Base-by-base conservation (phyloP, 2,329 filamentous ascomycete species). In the Leptodontidium sp. region DNA sequence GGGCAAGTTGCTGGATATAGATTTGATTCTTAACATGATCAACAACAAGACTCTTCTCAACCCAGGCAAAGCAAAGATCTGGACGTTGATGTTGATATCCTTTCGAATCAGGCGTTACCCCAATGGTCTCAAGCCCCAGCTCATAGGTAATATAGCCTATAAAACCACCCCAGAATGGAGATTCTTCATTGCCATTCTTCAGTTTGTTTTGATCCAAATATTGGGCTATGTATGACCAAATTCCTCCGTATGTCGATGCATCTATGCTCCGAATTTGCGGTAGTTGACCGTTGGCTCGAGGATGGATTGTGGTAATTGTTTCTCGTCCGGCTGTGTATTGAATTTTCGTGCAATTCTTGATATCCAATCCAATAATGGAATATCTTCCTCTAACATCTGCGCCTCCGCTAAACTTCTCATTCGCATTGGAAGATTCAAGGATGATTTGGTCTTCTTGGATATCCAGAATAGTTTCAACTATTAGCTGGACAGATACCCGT, bases 341-440 rank as follows among this genome's bases (percentile, higher is more conserved):
- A n/a, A 91, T 75, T 7, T 84, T 85, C 69, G 86, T 72, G 0
- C 88, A 85, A 43, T 86, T 79, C 17, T 84, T 83, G 1, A 91
- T 84, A 11, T 90, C 84, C 0, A 93, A 80, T 0, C 90, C 92
- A 64, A 97, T 85, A 72, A 97, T 93, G 76, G 91, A 94, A 77
- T 88, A 92, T 58, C 88, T 83, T 1, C 91, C 91, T 59, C 83
- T 80, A 1, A 86, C 84, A 81, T 84, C 65, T 68, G 84, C 82
- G 1, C 80, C 75, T n/a, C 72, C 80, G 47, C 82, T 82, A 68
- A 81, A 77, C 15, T 78, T 81, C 55, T 79, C 84, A 77, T 78
- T 78, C 8, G 84, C 85, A 73, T 86, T 90, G 1, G 87, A 86
- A 14, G 87, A 89, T 73, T 90, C 89, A 21, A 89, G 80, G 62